Percentiles rank a stretch among this genome's conserved stretches.
Conservation (phyloP, 192 early-diverging fungal species). For the Geranomyces michiganensis region DNA sequence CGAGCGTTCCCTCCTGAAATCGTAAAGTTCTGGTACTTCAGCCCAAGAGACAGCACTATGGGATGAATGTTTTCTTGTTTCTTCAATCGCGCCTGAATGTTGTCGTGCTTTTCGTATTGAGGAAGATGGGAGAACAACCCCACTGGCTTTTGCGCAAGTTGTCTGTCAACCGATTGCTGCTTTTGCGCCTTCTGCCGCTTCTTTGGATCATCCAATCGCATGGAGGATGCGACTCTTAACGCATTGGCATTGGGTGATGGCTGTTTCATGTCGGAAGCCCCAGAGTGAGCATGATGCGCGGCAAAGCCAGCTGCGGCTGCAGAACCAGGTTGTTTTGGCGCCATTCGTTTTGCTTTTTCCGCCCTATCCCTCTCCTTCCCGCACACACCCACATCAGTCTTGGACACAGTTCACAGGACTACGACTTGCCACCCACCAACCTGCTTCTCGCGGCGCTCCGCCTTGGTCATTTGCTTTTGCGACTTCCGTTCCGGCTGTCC, state of each 20-base stretch:
- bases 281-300: conserved; percentile 26
- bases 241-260: conserved; percentile 31
- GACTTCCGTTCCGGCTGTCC: conserved; percentile 20
- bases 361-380: conserved; percentile 71
- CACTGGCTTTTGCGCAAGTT: conserved; percentile 49
- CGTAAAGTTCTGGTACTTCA: conserved; percentile 83
- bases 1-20: conserved; percentile 92
- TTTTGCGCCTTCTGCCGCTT: conserved; percentile 29
- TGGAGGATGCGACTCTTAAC: conserved; percentile 37
- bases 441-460: conserved; percentile 85
- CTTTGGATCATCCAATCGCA: conserved; percentile 30
- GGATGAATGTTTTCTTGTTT: conserved; percentile 75
- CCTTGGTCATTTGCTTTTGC: conserved; percentile 81
- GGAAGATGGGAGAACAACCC: conserved; percentile 78
- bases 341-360: conserved; percentile 59
- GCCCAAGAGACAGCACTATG: conserved; percentile 78
- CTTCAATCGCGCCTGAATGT: conserved; percentile 36
- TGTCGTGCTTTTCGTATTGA: conserved; percentile 55
- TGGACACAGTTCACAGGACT: not conserved
- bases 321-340: conserved; percentile 2
- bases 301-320: conserved; percentile 33
- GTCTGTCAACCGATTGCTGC: conserved; percentile 27
- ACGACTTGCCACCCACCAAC: conserved; percentile 39
- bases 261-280: conserved; percentile 12
- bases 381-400: not conserved